phyloP scores from a whole-genome alignment of 345 rosid species.

The Acer negundo region DNA sequence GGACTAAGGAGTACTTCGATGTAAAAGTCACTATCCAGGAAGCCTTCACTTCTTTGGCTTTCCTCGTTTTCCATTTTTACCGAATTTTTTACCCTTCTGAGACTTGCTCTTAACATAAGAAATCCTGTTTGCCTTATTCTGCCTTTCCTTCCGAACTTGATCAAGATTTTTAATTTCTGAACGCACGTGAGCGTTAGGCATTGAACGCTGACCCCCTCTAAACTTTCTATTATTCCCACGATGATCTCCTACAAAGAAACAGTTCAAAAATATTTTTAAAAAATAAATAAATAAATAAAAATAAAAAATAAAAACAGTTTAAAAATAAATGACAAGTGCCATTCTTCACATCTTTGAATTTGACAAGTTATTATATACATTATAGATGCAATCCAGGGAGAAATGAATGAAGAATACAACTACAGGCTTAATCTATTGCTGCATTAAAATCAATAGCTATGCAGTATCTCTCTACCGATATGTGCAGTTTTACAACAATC shows the following conservation, averaged over 20 bases:
- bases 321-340: background rate
- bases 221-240: conserved; percentile 38
- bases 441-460: background rate
- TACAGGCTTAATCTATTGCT: background rate
- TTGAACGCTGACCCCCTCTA: conserved; percentile 44
- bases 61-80: conserved; percentile 39
- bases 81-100: conserved; percentile 41
- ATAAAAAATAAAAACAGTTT: background rate
- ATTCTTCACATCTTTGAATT: background rate
- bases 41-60: conserved; percentile 34
- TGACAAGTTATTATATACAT: background rate
- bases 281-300: no score
- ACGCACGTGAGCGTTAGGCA: conserved; percentile 79
- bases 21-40: no score
- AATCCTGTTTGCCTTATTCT: conserved; percentile 61
- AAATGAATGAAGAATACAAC: background rate
- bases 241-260: conserved; percentile 37
- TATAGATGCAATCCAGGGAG: background rate
- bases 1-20: background rate
- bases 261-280: background rate
- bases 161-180: conserved; percentile 86
- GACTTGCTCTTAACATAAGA: conserved; percentile 66
- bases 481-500: background rate
- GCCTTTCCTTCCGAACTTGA: conserved; percentile 88
- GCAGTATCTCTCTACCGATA: background rate